Evolutionary conservation across 1,284 basidiomycete genomes (phyloP).

Genomic region (Meripilus lineatus): DNA sequence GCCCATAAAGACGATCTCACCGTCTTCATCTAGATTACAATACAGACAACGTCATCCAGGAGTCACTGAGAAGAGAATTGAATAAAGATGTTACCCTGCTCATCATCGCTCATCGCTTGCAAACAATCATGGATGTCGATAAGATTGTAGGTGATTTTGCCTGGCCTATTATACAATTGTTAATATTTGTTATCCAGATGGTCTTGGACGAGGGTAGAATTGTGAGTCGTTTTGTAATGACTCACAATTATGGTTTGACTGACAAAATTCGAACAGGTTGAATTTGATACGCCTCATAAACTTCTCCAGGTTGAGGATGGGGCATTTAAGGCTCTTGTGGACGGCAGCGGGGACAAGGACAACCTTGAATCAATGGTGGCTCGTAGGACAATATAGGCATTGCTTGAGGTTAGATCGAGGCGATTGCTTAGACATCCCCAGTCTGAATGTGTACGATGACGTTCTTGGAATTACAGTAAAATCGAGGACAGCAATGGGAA

Average conservation of each 20-base stretch:
- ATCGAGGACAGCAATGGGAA: no score
- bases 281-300: conserved; percentile 56
- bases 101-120: conserved; percentile 32
- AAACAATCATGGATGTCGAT: conserved; percentile 32
- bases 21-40: conserved; percentile 24
- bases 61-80: conserved; percentile 27
- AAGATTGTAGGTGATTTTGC: conserved; percentile 22
- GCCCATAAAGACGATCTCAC: neutral
- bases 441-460: no score
- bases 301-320: conserved; percentile 51
- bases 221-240: conserved; percentile 16
- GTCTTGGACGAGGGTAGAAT: conserved; percentile 34
- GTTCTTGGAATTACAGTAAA: no score
- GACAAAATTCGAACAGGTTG: conserved; percentile 32
- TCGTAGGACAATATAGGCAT: no score
- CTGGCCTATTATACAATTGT: neutral
- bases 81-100: conserved; percentile 26
- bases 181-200: conserved; percentile 23
- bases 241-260: neutral
- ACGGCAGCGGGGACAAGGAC: conserved; percentile 52
- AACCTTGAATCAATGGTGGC: conserved; percentile 41
- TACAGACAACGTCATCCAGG: conserved; percentile 28
- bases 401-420: no score
- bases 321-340: conserved; percentile 51
- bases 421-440: no score